phyloP scores from a whole-genome alignment of 495 filamentous ascomycete genomes.

The Penicillium pancosmium region DNA sequence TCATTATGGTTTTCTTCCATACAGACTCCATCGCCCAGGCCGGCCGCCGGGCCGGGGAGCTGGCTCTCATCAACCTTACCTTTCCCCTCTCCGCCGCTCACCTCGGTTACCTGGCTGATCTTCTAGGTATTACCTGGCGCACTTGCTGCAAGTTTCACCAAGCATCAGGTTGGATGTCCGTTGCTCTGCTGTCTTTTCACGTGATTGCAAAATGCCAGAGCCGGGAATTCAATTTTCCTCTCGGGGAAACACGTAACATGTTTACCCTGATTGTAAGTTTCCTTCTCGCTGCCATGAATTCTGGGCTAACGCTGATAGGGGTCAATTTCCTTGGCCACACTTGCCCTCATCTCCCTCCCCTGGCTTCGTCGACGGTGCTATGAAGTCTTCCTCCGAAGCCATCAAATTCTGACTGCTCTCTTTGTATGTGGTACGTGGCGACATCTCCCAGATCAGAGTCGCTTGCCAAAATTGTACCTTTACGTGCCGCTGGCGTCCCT shows the following conservation, averaged over 20 bases:
- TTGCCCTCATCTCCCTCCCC: neutral
- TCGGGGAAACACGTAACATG: neutral
- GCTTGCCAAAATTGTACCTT: neutral
- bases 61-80: constrained; percentile 25
- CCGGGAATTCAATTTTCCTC: neutral
- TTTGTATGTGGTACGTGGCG: neutral
- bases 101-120: constrained; percentile 28
- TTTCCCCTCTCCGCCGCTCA: constrained; percentile 26
- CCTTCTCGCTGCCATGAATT: neutral
- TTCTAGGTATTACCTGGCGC: constrained; percentile 23
- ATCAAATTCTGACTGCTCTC: neutral
- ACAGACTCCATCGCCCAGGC: neutral
- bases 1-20: neutral
- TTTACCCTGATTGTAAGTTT: neutral
- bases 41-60: constrained; percentile 21
- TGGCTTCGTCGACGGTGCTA: neutral
- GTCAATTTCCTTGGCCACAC: neutral
- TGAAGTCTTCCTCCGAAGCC: neutral
- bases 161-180: constrained; percentile 22
- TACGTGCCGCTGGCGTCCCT: neutral
- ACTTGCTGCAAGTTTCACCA: constrained; percentile 27
- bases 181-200: constrained; percentile 24
- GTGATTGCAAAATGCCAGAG: neutral
- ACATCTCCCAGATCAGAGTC: neutral
- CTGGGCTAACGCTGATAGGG: neutral